Conservation (phyloP, 345 rosid species). For the Noccaea bulbosa region DNA sequence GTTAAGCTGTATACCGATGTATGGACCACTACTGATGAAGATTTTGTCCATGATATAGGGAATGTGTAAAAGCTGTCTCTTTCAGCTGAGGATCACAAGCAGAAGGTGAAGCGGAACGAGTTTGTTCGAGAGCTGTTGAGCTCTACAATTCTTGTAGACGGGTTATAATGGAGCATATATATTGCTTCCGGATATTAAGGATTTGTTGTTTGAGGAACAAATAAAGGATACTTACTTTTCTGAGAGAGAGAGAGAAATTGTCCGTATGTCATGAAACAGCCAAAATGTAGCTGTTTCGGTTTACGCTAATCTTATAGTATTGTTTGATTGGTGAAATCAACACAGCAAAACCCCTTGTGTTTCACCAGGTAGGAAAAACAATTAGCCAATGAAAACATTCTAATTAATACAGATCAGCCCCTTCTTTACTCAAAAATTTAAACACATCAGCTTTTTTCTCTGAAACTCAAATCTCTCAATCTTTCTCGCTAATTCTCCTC, state of each 20-base stretch:
- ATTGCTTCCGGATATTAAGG: not conserved
- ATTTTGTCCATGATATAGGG: constrained; percentile 50
- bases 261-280: constrained; percentile 21
- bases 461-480: no score
- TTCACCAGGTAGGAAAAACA: no score
- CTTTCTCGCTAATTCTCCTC: no score
- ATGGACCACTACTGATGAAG: constrained; percentile 12
- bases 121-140: constrained; percentile 67
- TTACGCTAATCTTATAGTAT: no score
- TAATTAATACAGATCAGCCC: no score
- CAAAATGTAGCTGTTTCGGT: constrained; percentile 15
- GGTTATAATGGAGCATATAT: constrained; percentile 48
- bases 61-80: constrained; percentile 54
- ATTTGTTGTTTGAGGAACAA: constrained; percentile 20
- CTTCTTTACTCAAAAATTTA: no score
- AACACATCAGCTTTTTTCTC: no score
- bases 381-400: no score
- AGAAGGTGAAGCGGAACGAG: constrained; percentile 69
- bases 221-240: no score
- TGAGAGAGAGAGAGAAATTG: no score
- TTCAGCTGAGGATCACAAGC: constrained; percentile 76
- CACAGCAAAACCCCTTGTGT: no score
- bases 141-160: constrained; percentile 63
- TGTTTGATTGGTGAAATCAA: no score
- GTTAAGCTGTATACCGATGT: not conserved